Percentiles rank a stretch among this genome's conserved stretches.
These are phyloP conservation scores for Silene uniflora DNA, from an alignment of 148 eudicot species.

Conservation along the genomic window DNA sequence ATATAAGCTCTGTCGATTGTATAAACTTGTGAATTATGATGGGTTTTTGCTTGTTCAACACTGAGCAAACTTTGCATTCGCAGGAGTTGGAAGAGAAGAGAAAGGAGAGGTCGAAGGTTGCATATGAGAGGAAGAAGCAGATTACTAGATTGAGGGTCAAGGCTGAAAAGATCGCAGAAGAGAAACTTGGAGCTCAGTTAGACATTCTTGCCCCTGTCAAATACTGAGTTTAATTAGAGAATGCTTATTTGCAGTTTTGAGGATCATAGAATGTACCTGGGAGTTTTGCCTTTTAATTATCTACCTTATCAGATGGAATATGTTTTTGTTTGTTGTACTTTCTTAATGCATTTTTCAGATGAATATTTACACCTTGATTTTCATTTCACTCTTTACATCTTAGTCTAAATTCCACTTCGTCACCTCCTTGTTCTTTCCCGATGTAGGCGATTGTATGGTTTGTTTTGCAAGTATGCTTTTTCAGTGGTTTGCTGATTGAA, in stretches of 20 bases:
- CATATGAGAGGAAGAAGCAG: conserved; percentile 59
- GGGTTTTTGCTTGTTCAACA: no score
- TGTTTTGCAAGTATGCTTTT: no score
- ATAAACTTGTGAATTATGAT: no score
- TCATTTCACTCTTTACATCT: not conserved
- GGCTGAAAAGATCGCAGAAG: conserved; percentile 58
- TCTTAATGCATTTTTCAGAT: not conserved
- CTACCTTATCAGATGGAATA: not conserved
- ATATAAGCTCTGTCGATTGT: not conserved
- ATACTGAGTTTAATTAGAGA: conserved; percentile 29
- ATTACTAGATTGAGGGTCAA: conserved; percentile 42
- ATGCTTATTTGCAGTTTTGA: conserved; percentile 20
- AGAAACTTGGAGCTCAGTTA: conserved; percentile 57
- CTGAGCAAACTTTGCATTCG: not conserved
- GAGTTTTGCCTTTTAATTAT: not conserved
- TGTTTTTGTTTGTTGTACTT: not conserved
- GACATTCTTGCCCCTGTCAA: conserved; percentile 54
- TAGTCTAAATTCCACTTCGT: not conserved
- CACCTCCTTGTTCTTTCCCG: no score
- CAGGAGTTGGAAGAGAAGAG: conserved; percentile 77
- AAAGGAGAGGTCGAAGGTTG: conserved; percentile 54
- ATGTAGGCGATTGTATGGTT: no score
- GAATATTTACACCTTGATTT: not conserved
- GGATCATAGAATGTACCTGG: conserved; percentile 9
- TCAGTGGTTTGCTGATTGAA: no score